Percentiles rank a stretch among this genome's conserved stretches.
phyloP scores from a whole-genome alignment of 768 basidiomycete species.

The Rhodotorula paludigena region DNA sequence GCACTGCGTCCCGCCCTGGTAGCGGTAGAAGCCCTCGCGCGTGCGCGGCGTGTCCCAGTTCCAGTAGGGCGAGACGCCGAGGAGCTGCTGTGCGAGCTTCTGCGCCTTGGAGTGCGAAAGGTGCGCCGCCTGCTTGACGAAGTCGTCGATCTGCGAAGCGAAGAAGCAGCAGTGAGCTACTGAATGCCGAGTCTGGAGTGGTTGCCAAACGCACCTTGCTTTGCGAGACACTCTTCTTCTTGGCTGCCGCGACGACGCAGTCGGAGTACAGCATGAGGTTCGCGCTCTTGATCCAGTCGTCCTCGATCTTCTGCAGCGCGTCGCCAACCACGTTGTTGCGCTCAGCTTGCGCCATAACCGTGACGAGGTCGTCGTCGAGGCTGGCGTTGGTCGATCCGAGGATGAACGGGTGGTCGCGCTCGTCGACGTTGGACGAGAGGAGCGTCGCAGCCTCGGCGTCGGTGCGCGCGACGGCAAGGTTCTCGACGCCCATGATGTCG shows the following conservation, averaged over 20 bases:
- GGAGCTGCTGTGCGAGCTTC: constrained; percentile 56
- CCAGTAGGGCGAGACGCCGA: constrained; percentile 58
- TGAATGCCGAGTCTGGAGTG: not conserved
- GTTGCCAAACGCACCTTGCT: constrained; percentile 40
- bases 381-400: constrained; percentile 78
- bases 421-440: constrained; percentile 92
- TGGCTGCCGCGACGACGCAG: constrained; percentile 60
- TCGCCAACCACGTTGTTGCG: constrained; percentile 69
- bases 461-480: constrained; percentile 85
- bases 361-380: constrained; percentile 60
- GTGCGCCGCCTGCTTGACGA: constrained; percentile 61
- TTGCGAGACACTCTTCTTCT: constrained; percentile 53
- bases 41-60: constrained; percentile 92
- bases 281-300: constrained; percentile 74
- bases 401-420: constrained; percentile 96
- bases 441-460: constrained; percentile 97
- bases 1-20: constrained; percentile 93
- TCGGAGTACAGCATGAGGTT: constrained; percentile 73
- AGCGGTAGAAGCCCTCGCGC: constrained; percentile 92
- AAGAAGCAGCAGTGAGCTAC: too few relatives aligned
- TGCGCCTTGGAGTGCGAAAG: constrained; percentile 67
- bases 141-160: constrained; percentile 53
- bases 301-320: constrained; percentile 79
- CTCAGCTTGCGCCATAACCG: constrained; percentile 79
- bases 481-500: constrained; percentile 97